Percentiles rank a stretch among this genome's conserved stretches.
phyloP scores from a whole-genome alignment of 1,139 yeast species.

The Saccharomycopsis hybrid region DNA sequence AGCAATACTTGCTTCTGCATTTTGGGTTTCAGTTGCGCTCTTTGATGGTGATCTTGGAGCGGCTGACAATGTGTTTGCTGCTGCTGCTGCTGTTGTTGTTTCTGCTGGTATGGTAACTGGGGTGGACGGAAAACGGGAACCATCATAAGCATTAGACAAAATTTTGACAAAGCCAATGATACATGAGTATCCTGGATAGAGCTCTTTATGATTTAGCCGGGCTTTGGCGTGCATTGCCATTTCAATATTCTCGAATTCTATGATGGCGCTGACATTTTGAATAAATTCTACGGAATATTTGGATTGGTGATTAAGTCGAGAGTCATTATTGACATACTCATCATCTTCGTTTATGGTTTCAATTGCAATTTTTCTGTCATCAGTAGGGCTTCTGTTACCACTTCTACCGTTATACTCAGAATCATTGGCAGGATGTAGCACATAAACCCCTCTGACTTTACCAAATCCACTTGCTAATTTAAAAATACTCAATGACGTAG shows the following conservation, averaged over 20 bases:
- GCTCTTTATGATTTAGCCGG: constrained; percentile 71
- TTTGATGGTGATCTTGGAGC: constrained; percentile 17
- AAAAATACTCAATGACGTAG: constrained; percentile 39
- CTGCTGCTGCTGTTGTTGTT: constrained; percentile 16
- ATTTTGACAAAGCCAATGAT: constrained; percentile 65
- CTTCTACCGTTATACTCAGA: too few species aligned
- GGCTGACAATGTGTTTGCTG: constrained; percentile 12
- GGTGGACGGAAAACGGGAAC: neutral
- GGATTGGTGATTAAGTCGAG: neutral
- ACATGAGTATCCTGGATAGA: constrained; percentile 65
- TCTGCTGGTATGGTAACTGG: constrained; percentile 21
- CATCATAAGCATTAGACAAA: constrained; percentile 27
- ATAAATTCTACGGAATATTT: neutral
- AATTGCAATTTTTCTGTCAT: neutral
- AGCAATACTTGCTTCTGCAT: constrained; percentile 19
- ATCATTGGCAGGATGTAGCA: constrained; percentile 31
- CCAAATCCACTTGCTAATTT: constrained; percentile 49
- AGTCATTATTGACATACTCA: too few species aligned
- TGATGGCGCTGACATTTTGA: constrained; percentile 30
- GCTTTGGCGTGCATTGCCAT: constrained; percentile 75
- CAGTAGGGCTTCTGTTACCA: too few species aligned
- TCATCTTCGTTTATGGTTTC: constrained; percentile 13
- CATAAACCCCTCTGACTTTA: constrained; percentile 49
- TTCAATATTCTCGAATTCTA: constrained; percentile 67
- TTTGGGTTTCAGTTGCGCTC: constrained; percentile 22